Evolutionary conservation across 768 basidiomycete genomes (phyloP), one percentile per base, ranked within the genome.

Genomic region (Auriscalpium vulgare): DNA sequence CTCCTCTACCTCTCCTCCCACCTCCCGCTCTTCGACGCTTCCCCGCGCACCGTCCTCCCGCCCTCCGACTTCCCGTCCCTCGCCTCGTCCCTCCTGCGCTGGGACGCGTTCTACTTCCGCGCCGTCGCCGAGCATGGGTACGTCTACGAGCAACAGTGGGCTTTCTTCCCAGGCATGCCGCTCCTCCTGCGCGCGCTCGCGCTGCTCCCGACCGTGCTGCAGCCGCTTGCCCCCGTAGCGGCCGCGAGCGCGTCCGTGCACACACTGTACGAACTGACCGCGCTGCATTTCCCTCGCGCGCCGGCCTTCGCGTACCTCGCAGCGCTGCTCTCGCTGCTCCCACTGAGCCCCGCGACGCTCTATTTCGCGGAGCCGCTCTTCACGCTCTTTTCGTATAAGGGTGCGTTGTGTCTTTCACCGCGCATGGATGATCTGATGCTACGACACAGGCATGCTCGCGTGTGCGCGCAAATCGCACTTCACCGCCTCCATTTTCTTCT

Each of bases 31-130:
- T 62, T 62, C 40, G 61, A 62, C 46, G 19, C 61, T 2, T 60
- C 61, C 21, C 53, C 61, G 13, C 50, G 19, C 50, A 43, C 55
- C 36, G 2, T 55, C 44, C 35, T 62, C 38, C 5, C 47, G 1
- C 37, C 51, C 9, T 23, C 53, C 35, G 34, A 49, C n/a, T 43
- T 44, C 16, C 53, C 50, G 4, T 54, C 56, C 11, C 49, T 65
- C 13, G 44, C 62, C 2, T 65, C 59, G 4, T 57, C 75, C 1
- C 66, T 83, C 3, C 72, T 93, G 10, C 82, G 93, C 62, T 99
- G 95, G 97, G 95, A 98, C 66, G 76, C 76, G 2, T 78, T 97
- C 61, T 87, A 97, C 69, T 97, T 93, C 68, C 62, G 74, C 7
- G 77, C 79, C 62, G 81, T 91, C 53, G 89, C 91, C 0, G 63